Evolutionary conservation across 768 basidiomycete genomes (phyloP), one percentile per base, ranked within the genome.

Genomic region (Austroboletus eburneus): DNA sequence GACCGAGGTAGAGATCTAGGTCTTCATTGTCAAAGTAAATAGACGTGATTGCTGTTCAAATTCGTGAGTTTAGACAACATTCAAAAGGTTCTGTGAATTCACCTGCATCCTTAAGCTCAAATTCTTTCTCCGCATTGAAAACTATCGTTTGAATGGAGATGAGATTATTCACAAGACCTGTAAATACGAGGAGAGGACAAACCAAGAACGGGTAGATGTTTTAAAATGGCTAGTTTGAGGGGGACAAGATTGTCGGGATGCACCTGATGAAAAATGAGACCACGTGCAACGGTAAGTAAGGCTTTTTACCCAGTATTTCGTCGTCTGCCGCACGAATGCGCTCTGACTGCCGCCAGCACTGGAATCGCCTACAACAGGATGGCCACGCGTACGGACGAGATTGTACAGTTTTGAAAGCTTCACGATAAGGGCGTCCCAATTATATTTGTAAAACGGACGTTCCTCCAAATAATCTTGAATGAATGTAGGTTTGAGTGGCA

Each of bases 11-110:
- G 5, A 99, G 75, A 45, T 98, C 95, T 30, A 98, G 79, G 33
- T 94, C 85, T 61, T 95, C 89, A 57, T 96, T 93, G 62, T 97
- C 95, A 52, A 92, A 95, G 70, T 98, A 99, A 51, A 97, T 90
- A 1, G 93, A 96, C 0, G 95, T 93, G 58, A 99, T 97, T 4
- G 95, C 96, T 77, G 66, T 33, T 35, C 59, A 50, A 38, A 46
- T 36, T 32, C 18, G 43, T 48, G 34, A 62, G 49, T 46, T 20
- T 3, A 8, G 3, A 36, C 14, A 2, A n/a, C 0, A 33, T 16
- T 35, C 32, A 24, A 39, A 44, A 10, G 39, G 40, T 23, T 9
- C 5, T 9, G 35, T 24, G 20, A 47, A 69, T 36, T 50, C n/a
- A 86, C 86, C 86, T 48, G 88, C 74, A 69, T 96, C 92, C 58